Evolutionary conservation across 73 alveolate genomes (phyloP).

Genomic region (Symbiodinium natans): DNA sequence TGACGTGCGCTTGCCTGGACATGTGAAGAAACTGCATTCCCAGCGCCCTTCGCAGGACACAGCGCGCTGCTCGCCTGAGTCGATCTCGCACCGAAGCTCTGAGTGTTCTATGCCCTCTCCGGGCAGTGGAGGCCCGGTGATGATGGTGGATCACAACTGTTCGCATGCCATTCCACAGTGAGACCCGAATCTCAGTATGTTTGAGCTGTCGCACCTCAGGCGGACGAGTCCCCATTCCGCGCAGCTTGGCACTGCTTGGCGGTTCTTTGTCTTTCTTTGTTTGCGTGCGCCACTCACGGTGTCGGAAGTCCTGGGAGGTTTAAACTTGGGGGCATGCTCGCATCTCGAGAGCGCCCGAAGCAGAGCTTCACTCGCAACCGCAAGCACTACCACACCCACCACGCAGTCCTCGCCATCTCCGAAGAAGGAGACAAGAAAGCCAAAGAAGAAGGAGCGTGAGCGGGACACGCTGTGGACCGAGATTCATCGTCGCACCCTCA

Average conservation of each 20-base stretch:
- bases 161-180: too few species aligned
- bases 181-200: too few species aligned
- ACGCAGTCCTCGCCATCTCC: conserved; percentile 8
- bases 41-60: conserved; percentile 9
- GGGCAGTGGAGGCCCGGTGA: conserved; percentile 8
- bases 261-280: not conserved
- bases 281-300: not conserved
- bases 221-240: not conserved
- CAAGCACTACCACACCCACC: not conserved
- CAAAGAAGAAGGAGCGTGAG: not conserved
- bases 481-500: conserved; percentile 30
- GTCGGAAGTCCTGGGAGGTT: not conserved
- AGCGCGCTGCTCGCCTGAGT: not conserved
- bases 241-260: not conserved
- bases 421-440: not conserved
- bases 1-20: too few species aligned
- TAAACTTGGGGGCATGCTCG: conserved; percentile 11
- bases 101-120: not conserved
- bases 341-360: conserved; percentile 1
- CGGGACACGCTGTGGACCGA: conserved; percentile 75
- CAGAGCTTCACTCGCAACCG: not conserved
- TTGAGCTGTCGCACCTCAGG: not conserved
- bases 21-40: too few species aligned
- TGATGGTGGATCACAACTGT: too few species aligned
- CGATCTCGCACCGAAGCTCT: conserved; percentile 2